Evolutionary conservation across 345 rosid species (phyloP), one percentile per base, ranked within the genome.

Genomic region (Jatropha curcas): DNA sequence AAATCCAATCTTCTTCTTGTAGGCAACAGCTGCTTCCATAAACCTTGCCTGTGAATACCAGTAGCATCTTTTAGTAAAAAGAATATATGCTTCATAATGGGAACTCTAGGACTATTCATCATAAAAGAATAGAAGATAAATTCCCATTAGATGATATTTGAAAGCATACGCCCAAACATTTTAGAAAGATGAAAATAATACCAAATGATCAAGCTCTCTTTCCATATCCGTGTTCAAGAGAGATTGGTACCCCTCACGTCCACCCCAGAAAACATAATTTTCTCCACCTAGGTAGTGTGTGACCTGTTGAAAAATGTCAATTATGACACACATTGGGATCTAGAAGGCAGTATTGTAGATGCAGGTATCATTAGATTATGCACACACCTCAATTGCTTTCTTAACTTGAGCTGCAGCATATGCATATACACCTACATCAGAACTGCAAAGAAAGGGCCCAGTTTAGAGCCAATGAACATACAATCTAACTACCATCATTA

Each of bases 231-330:
- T 92, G 85, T 95, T 92, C 85, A 95, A 82, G 39, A 95, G 94
- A 50, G 91, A 70, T 73, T 95, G 99, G 75, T 95, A 95, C 74
- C 99, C 99, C 82, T 95, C 99, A 65, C 98, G 98, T 53, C 99
- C 99, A 57, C 99, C 99, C 99, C 98, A 95, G 75, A 95, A 95
- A 53, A 95, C 96, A 59, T 89, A 92, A 76, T 95, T 95, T 88
- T 92, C 99, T 76, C 99, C 98, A n/a, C 98, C 98, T 27, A 95
- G 81, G 78, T 88, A 88, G 84, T 89, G 96, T 24, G 99, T 95
- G 70, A 88, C 92, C 93, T 91, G 84, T 69, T 27, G 62, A 74
- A 7, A 56, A 46, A 28, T 48, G 45, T 20, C 30, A 58, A 31
- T 24, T 34, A 20, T 24, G 25, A 65, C 27, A 64, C 27, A 48